Percentiles rank a stretch among this genome's conserved stretches.
These are phyloP conservation scores for Xerocomus cyaneibrunnescens DNA, from an alignment of 1,284 basidiomycete species.

Conservation along the genomic window DNA sequence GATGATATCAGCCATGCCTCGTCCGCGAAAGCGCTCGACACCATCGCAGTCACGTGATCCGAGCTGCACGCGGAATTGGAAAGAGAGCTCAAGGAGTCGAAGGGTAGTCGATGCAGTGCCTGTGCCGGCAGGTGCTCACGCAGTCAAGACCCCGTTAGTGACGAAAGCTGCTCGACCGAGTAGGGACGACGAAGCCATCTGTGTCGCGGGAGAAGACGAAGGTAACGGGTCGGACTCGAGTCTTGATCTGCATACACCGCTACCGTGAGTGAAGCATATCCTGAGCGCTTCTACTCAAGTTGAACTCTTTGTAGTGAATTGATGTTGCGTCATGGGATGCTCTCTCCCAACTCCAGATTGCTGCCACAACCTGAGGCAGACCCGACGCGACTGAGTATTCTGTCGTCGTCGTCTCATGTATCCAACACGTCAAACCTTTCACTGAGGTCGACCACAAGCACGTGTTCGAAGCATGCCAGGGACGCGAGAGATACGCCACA, in stretches of 20 bases:
- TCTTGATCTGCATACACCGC: constrained; percentile 72
- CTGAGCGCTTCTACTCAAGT: not conserved
- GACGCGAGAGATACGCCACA: constrained; percentile 65
- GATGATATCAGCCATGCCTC: constrained; percentile 33
- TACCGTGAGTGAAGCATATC: constrained; percentile 53
- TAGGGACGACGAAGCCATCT: not conserved
- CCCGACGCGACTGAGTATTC: constrained; percentile 40
- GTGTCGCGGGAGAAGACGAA: constrained; percentile 18
- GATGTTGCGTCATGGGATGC: constrained; percentile 70
- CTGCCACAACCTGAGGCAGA: constrained; percentile 38
- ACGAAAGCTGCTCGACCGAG: not conserved
- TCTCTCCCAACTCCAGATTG: constrained; percentile 73
- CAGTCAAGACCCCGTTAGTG: not conserved
- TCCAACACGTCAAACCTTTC: constrained; percentile 35
- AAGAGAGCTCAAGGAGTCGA: constrained; percentile 13
- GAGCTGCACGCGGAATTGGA: constrained; percentile 14
- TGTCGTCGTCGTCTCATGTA: constrained; percentile 25
- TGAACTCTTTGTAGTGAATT: constrained; percentile 48
- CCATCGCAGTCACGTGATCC: constrained; percentile 25
- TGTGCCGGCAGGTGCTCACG: constrained; percentile 9
- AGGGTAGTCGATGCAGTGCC: constrained; percentile 10
- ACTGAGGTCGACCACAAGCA: constrained; percentile 40
- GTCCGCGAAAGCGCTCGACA: constrained; percentile 27
- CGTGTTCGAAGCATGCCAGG: constrained; percentile 53
- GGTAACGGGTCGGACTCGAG: constrained; percentile 58